Evolutionary conservation across 2,329 filamentous ascomycete genomes (phyloP).

Genomic region (Knufia fluminis): DNA sequence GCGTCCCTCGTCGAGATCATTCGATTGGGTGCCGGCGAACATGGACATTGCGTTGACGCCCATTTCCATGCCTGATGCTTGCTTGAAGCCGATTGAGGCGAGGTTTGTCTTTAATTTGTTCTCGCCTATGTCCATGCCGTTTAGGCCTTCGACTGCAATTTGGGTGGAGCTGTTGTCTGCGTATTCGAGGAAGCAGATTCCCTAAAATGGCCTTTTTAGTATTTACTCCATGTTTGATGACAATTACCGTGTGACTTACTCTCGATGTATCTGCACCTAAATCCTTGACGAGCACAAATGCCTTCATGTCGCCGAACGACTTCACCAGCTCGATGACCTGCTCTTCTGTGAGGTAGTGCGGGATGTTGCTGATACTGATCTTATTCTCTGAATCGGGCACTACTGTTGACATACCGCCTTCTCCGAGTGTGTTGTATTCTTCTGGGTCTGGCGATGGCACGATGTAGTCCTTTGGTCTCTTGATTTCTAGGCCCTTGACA

Average conservation of each 20-base stretch:
- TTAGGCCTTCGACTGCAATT: slow-evolving; percentile 80
- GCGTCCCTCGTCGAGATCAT: slow-evolving; percentile 67
- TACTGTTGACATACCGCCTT: slow-evolving; percentile 65
- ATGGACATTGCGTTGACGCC: slow-evolving; percentile 97
- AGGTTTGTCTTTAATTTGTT: slow-evolving; percentile 75
- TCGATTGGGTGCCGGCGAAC: slow-evolving; percentile 80
- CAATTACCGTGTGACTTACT: too few species aligned
- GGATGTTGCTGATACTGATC: slow-evolving; percentile 84
- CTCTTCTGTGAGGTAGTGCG: slow-evolving; percentile 77
- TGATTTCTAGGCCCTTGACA: slow-evolving; percentile 57
- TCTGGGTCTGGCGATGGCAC: slow-evolving; percentile 71
- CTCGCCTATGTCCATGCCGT: slow-evolving; percentile 88
- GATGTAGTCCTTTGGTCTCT: slow-evolving; percentile 93
- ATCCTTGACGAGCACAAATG: slow-evolving; percentile 85
- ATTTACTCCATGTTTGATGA: too few species aligned
- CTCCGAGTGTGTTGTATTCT: slow-evolving; percentile 49
- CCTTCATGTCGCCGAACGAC: slow-evolving; percentile 86
- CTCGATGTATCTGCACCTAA: slow-evolving; percentile 74
- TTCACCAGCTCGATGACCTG: slow-evolving; percentile 84
- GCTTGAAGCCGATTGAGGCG: slow-evolving; percentile 88
- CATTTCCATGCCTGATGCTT: slow-evolving; percentile 85
- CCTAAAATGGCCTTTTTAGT: too few species aligned
- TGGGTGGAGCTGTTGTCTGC: slow-evolving; percentile 64
- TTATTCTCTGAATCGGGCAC: slow-evolving; percentile 94
- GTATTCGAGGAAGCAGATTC: slow-evolving; percentile 96